Percentiles rank a stretch among this genome's conserved stretches.
These are phyloP conservation scores for Cordyceps militaris DNA, from an alignment of 2,329 filamentous ascomycete species.

Conservation along the genomic window DNA sequence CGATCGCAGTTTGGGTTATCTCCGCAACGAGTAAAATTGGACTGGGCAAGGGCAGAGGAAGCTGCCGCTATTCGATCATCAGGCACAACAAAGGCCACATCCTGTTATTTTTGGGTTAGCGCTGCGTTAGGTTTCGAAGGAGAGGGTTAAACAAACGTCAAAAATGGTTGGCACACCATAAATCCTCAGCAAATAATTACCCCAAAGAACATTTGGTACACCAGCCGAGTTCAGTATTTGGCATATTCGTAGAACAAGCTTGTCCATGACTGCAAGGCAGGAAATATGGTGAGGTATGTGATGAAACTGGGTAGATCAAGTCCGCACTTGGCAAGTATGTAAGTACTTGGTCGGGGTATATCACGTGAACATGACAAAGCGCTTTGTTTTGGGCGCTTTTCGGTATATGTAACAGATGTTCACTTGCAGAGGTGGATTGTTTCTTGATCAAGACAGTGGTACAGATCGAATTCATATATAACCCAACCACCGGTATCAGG, in stretches of 20 bases:
- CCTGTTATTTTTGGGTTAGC: background rate
- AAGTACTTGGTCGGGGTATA: background rate
- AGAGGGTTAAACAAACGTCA: background rate
- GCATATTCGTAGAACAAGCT: background rate
- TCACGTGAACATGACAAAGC: background rate
- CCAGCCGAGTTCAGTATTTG: background rate
- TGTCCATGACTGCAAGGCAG: background rate
- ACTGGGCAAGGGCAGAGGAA: background rate
- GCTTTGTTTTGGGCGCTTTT: background rate
- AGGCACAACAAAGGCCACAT: background rate
- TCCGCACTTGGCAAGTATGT: background rate
- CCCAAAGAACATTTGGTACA: constrained; percentile 2
- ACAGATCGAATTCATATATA: background rate
- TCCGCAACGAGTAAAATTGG: background rate
- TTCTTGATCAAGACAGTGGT: background rate
- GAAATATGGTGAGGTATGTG: background rate
- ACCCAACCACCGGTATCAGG: too few relatives aligned
- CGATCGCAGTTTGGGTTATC: background rate
- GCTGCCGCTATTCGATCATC: background rate
- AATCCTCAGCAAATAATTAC: background rate
- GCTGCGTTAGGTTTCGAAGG: background rate
- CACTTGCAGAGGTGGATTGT: background rate
- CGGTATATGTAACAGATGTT: background rate
- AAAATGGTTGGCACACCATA: background rate
- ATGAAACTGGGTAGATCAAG: background rate